Evolutionary conservation across 2,329 filamentous ascomycete species (phyloP).

Genomic region (Diplodia mutila): DNA sequence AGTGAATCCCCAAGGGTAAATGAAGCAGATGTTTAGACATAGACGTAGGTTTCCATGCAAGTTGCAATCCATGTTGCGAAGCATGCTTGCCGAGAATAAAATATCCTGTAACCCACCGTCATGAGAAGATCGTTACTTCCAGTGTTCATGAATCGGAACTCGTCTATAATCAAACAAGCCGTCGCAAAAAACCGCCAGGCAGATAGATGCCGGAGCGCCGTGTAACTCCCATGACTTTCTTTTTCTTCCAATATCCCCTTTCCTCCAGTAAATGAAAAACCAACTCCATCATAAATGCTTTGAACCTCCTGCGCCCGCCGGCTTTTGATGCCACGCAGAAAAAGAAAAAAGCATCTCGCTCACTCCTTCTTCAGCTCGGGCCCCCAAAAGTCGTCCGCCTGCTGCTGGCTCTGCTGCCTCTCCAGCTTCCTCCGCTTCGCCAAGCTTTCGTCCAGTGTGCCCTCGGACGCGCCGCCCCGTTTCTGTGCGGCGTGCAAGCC

Average conservation of each 20-base stretch:
- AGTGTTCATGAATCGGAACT: neutral
- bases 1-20: neutral
- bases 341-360: neutral
- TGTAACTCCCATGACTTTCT: neutral
- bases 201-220: neutral
- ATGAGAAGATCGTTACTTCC: neutral
- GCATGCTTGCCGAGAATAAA: neutral
- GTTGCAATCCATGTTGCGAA: neutral
- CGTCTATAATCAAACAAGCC: neutral
- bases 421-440: conserved; percentile 51
- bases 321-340: neutral
- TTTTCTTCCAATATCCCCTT: neutral
- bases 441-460: conserved; percentile 45
- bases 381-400: conserved; percentile 53
- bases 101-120: neutral
- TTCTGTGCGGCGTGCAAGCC: conserved; percentile 67
- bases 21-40: neutral
- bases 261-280: neutral
- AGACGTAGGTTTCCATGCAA: neutral
- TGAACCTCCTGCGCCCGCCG: neutral
- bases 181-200: neutral
- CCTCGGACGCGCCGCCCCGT: conserved; percentile 37
- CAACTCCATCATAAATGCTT: neutral
- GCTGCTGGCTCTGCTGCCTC: conserved; percentile 49
- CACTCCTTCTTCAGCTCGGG: conserved; percentile 34